Evolutionary conservation across 352 stramenopile species (phyloP), one percentile per base, ranked within the genome.

Genomic region (Globisporangium cederbergense): DNA sequence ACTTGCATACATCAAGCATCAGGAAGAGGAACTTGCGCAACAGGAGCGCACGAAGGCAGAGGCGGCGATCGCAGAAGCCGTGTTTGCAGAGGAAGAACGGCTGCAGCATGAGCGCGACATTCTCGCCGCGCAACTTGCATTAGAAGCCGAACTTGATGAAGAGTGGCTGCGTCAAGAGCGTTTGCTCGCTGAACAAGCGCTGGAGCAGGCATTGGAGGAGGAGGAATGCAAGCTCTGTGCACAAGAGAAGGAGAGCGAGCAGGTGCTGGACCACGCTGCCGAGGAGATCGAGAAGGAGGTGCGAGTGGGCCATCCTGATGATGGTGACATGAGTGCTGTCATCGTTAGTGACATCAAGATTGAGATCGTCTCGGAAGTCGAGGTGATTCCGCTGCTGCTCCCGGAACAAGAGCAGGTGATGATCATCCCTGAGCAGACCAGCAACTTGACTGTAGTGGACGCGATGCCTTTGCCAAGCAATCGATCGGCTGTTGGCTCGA

Each of bases 1-100:
- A 30, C 59, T 81, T 32, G n/a, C 32, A 34, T 8, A 14, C 30
- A 62, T 53, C 25, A 64, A 51, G 46, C 60, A 47, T 38, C 30
- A 71, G 5, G 38, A 68, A 36, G 59, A 63, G 13, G 22, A 43
- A 9, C 28, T 42, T 2, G 34, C n/a, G 7, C 46, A 58, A 14
- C 32, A 32, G 4, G 49, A 67, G 53, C 42, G 13, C 3, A 30
- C 25, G 30, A 43, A 67, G 18, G 61, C 54, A 3, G 64, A 56
- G 18, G 64, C 32, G 14, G 51, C 47, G 20, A 55, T 65, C 5
- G 64, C 56, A 10, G 58, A 64, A 4, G 64, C 54, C 2, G 68
- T 42, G 11, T 54, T 57, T 16, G 36, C 22, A 0, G 62, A 61
- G 40, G 62, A 47, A 16, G 66, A 65, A 30, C 68, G 56, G 9